A percentile compares a stretch with the other conserved stretches of the same genome.
Conservation (phyloP, 129 eudicot genomes). For the Artemisia tridentata region DNA sequence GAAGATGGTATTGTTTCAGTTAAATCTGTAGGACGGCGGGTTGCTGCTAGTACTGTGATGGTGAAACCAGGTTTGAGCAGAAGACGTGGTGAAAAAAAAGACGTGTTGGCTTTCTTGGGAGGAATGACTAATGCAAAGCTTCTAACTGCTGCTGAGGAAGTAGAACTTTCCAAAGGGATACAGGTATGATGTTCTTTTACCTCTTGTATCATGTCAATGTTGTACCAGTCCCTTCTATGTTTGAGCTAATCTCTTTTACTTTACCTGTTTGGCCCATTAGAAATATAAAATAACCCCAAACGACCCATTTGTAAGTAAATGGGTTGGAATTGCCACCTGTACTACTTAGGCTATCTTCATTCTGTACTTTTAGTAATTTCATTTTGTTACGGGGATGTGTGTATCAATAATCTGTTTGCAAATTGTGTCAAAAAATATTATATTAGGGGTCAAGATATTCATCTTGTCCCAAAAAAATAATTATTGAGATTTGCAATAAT, state of each 20-base stretch:
- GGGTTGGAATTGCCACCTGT: neutral
- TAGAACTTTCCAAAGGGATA: conserved; percentile 73
- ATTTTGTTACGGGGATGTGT: too few species aligned
- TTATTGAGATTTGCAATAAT: neutral
- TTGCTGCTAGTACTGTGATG: conserved; percentile 45
- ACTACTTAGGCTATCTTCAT: too few species aligned
- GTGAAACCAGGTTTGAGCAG: conserved; percentile 50
- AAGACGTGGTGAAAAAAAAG: conserved; percentile 66
- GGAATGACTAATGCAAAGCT: conserved; percentile 68
- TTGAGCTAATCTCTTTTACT: neutral
- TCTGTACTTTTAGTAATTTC: too few species aligned
- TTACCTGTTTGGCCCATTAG: neutral
- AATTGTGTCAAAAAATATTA: too few species aligned
- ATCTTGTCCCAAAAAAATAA: too few species aligned
- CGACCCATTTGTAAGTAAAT: neutral
- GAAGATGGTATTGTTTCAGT: conserved; percentile 58
- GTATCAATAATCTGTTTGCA: too few species aligned
- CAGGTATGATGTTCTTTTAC: conserved; percentile 51
- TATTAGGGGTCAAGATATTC: too few species aligned
- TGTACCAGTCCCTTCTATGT: neutral
- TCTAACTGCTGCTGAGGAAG: conserved; percentile 80
- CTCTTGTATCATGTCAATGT: neutral
- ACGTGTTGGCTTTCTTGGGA: conserved; percentile 72
- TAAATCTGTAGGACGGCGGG: conserved; percentile 50
- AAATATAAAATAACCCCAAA: conserved; percentile 1